Percentiles rank a stretch among this genome's conserved stretches.
Conservation (phyloP, 345 rosid genomes). For the Draba incana region DNA sequence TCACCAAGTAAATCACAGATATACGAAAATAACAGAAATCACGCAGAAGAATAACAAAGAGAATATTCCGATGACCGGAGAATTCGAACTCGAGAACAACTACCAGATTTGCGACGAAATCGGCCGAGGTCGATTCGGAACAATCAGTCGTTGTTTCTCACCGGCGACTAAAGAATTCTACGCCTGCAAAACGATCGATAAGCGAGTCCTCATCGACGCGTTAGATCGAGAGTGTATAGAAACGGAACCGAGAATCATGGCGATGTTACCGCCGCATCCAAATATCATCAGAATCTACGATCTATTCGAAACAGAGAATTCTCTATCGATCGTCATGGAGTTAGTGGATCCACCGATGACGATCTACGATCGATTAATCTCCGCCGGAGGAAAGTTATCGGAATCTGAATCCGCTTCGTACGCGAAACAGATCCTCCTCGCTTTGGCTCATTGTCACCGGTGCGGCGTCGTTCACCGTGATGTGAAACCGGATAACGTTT, state of each 20-base stretch:
- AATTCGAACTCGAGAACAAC: constrained; percentile 46
- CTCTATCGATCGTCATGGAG: constrained; percentile 61
- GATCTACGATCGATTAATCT: constrained; percentile 52
- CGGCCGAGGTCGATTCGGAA: constrained; percentile 79
- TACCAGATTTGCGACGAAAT: constrained; percentile 71
- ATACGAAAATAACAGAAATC: background rate
- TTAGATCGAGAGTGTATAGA: constrained; percentile 69
- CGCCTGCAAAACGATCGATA: constrained; percentile 77
- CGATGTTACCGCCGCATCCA: constrained; percentile 61
- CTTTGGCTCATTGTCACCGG: constrained; percentile 72
- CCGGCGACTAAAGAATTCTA: constrained; percentile 47
- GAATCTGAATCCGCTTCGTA: constrained; percentile 52
- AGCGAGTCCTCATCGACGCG: constrained; percentile 57
- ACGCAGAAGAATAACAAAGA: background rate
- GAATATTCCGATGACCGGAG: constrained; percentile 39
- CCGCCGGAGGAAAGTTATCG: constrained; percentile 38
- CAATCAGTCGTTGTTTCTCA: constrained; percentile 62
- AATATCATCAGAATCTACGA: constrained; percentile 61
- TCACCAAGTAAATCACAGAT: background rate
- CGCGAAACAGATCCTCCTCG: constrained; percentile 55
- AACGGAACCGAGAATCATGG: constrained; percentile 73
- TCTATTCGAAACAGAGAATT: constrained; percentile 58
- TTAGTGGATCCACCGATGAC: constrained; percentile 57
- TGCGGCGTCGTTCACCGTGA: constrained; percentile 73
- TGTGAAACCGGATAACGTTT: constrained; percentile 74